Evolutionary conservation across 257 asterid species (phyloP).

Genomic region (Fraxinus quadrangulata): DNA sequence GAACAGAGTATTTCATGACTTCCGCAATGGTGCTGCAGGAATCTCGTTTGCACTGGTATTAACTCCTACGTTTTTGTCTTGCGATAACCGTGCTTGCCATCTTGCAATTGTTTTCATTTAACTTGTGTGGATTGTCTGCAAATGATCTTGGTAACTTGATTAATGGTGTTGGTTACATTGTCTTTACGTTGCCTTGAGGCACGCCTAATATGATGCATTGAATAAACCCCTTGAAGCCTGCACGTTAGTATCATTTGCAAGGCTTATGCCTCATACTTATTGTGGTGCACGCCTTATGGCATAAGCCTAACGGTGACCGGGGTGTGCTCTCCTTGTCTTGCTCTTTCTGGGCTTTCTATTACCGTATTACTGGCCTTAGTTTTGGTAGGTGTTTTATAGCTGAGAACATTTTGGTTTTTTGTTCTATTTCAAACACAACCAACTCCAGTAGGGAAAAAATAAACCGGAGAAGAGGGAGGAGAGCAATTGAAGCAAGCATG

Average conservation of each 20-base stretch:
- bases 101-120: conserved; percentile 3
- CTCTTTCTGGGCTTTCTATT: conserved; percentile 1
- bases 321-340: background rate
- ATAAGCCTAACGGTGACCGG: background rate
- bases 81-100: background rate
- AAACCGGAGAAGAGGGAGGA: background rate
- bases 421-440: background rate
- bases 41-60: conserved; percentile 83
- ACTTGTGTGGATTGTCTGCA: background rate
- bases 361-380: background rate
- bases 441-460: background rate
- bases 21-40: conserved; percentile 85
- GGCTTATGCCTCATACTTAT: background rate
- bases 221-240: background rate
- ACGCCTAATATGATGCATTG: background rate
- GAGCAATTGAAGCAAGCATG: background rate
- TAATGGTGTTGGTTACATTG: background rate
- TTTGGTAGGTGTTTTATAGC: background rate
- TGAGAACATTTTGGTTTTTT: background rate
- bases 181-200: background rate
- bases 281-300: background rate
- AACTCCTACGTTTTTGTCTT: conserved; percentile 10
- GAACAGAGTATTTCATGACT: conserved; percentile 79
- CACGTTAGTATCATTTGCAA: background rate
- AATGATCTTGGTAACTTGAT: background rate